Evolutionary conservation across 179 eudicot genomes (phyloP).

Genomic region (Sideroxylon spinosum): DNA sequence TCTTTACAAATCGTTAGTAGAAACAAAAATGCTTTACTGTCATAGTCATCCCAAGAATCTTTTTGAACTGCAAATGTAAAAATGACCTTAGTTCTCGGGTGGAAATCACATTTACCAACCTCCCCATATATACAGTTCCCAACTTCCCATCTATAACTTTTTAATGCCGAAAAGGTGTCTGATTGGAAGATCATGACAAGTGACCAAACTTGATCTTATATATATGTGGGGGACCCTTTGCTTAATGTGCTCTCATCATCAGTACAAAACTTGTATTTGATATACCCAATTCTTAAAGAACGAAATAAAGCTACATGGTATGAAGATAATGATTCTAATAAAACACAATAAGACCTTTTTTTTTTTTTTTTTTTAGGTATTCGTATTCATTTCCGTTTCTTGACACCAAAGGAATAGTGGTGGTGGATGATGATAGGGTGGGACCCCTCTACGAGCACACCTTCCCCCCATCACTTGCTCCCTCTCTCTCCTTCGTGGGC

Average conservation of each 20-base stretch:
- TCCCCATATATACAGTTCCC: too few relatives aligned
- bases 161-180: neutral
- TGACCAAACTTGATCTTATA: neutral
- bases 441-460: slow-evolving; percentile 79
- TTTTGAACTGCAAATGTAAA: too few relatives aligned
- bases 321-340: neutral
- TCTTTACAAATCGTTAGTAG: too few relatives aligned
- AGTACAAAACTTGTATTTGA: slow-evolving; percentile 7
- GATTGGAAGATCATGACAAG: slow-evolving; percentile 12
- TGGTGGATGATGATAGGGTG: slow-evolving; percentile 70
- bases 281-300: slow-evolving; percentile 9
- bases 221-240: too few relatives aligned
- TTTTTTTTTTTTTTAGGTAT: slow-evolving; percentile 36
- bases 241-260: neutral
- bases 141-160: too few relatives aligned
- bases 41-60: too few relatives aligned
- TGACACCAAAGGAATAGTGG: slow-evolving; percentile 74
- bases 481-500: slow-evolving; percentile 77
- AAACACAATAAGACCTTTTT: neutral
- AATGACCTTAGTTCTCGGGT: too few relatives aligned
- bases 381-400: slow-evolving; percentile 74
- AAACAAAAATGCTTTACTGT: too few relatives aligned
- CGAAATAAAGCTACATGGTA: neutral
- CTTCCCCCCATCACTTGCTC: slow-evolving; percentile 76
- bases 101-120: too few relatives aligned